Evolutionary conservation across 257 asterid genomes (phyloP), one percentile per base, ranked within the genome.

Genomic region (Solanum okadae): DNA sequence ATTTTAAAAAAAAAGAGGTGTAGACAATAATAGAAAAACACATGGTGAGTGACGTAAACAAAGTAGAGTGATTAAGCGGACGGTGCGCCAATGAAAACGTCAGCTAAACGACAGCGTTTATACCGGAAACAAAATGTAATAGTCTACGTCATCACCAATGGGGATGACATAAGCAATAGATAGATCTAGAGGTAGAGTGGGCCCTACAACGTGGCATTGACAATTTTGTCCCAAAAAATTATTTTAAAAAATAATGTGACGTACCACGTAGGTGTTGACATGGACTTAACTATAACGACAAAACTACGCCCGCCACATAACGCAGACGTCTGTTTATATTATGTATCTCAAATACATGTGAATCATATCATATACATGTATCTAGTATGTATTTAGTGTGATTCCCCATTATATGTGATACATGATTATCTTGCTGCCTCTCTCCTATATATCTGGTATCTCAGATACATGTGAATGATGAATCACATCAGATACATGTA

Each of bases 71-170:
- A 49, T 56, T 59, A 27, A 16, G 59, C 81, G 88, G 89, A 46
- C 85, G 89, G 85, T 81, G 87, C 87, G 85, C 87, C 87, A 70
- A 86, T 68, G 67, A 76, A 10, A 42, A 86, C 89, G 87, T 89
- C 84, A 89, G 78, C 89, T 68, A 81, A 81, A 89, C 18, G 89
- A 86, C 87, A 56, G 3, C 40, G 86, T 49, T 82, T 49, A 79
- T 82, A 5, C 1, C 5, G 31, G 27, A 79, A 82, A 20, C 86
- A 82, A 46, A 59, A 31, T 82, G 44, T 49, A 31, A 82, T 82
- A 27, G 13, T 49, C 4, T 33, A 82, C 70, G 86, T 82, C 86
- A 82, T n/a, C 8, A 16, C 44, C 29, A 6, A 5, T 31, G 70
- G 20, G 10, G 44, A 49, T 82, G 29, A 31, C 71, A 82, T 31